Base-by-base conservation (phyloP, 2,329 filamentous ascomycete genomes). In the Pestalotiopsis sp. region DNA sequence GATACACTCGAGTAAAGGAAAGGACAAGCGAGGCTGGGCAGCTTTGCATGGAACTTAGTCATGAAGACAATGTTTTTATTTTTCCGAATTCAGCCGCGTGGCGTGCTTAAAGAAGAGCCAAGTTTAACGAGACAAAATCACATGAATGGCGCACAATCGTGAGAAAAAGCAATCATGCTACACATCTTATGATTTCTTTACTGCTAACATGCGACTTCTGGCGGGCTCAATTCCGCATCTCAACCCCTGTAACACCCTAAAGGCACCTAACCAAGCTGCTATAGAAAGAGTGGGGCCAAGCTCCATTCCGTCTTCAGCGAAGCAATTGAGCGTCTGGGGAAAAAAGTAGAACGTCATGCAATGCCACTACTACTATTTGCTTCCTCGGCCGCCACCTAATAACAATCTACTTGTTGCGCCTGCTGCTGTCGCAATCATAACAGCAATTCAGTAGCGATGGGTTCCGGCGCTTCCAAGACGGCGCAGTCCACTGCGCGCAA, bases 391-490 rank as follows among this genome's bases (percentile, higher is more conserved):
- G 23, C 7, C n/a, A 36, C 23, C 27, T 14, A 4, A 59, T 20
- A 5, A 17, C 3, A 27, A 13, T 12, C 14, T 27, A 27, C 17
- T 27, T 27, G n/a, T 17, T 13, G 9, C 20, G 14, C 11, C 57
- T 12, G 23, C 5, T 27, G 11, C 7, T 27, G 27, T 63, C 31
- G 14, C 14, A 4, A 39, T 23, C 17, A n/a, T 59, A 36, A 7
- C 11, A 27, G 17, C 3, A 9, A 52, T 9, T n/a, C 45, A 9
- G 20, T 9, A 59, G 23, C 14, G 63, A 84, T 86, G 84, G 84
- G 84, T 41, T 79, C 84, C 4, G 80, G 82, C 52, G 78, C 82
- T 3, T 86, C 84, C 27, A 86, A 86, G 74, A 80, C 82, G 17
- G 79, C 79, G 13, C 78, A 80, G 70, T 75, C 78, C 61, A 79